Evolutionary conservation across 371 early-diverging fungal species (phyloP).

Genomic region (Capniomyces stellatus): DNA sequence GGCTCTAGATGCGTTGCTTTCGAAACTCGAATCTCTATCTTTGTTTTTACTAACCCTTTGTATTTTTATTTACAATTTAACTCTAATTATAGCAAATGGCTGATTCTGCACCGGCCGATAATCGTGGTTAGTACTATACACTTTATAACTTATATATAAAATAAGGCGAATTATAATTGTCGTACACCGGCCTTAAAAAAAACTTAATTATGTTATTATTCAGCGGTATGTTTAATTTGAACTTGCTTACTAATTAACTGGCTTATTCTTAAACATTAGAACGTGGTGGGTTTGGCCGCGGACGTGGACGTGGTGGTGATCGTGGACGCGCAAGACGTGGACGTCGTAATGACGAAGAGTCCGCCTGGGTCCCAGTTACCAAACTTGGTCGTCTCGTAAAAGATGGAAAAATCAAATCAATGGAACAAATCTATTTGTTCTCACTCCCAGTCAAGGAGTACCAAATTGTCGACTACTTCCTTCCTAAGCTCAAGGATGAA

Average conservation of each 20-base stretch:
- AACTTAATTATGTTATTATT: no score
- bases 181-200: no score
- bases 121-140: slow-evolving; percentile 31
- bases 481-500: slow-evolving; percentile 95
- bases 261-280: slow-evolving; percentile 3
- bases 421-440: slow-evolving; percentile 94
- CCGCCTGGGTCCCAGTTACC: slow-evolving; percentile 88
- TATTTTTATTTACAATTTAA: not conserved
- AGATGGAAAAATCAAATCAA: slow-evolving; percentile 71
- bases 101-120: slow-evolving; percentile 62
- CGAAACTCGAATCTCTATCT: no score
- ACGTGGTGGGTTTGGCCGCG: slow-evolving; percentile 65
- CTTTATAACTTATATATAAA: slow-evolving; percentile 3
- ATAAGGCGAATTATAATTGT: no score
- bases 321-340: slow-evolving; percentile 48
- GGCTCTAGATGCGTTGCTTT: no score
- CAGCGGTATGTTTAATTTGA: not conserved
- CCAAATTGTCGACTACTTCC: slow-evolving; percentile 96
- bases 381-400: slow-evolving; percentile 95
- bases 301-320: slow-evolving; percentile 59
- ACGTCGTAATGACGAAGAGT: slow-evolving; percentile 72
- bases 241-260: not conserved
- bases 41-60: no score
- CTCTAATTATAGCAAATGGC: slow-evolving; percentile 34
- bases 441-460: slow-evolving; percentile 98